Evolutionary conservation across 2,329 filamentous ascomycete genomes (phyloP).

Genomic region (Phyllosticta capitalensis): DNA sequence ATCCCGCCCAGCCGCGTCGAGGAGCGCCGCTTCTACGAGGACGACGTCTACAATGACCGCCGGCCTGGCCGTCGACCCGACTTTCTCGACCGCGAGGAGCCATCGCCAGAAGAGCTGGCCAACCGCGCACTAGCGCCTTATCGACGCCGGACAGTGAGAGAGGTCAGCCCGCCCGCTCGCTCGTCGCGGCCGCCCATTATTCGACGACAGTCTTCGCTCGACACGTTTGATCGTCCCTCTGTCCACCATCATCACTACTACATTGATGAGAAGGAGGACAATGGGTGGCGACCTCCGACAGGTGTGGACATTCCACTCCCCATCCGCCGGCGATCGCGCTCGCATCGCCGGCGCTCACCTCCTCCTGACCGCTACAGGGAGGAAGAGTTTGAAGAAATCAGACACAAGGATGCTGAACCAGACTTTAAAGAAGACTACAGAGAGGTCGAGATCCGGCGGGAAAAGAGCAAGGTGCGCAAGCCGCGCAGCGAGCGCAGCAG

Average conservation of each 20-base stretch:
- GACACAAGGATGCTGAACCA: conserved; percentile 29
- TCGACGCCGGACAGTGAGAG: conserved; percentile 48
- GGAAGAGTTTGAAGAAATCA: conserved; percentile 57
- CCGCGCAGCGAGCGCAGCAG: conserved; percentile 12
- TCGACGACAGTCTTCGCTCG: conserved; percentile 77
- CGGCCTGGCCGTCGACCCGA: conserved; percentile 31
- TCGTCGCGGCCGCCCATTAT: conserved; percentile 57
- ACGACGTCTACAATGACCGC: conserved; percentile 43
- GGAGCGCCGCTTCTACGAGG: conserved; percentile 44
- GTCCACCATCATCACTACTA: conserved; percentile 30
- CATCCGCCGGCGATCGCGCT: conserved; percentile 42
- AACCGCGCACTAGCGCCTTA: conserved; percentile 48
- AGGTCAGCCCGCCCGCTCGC: conserved; percentile 43
- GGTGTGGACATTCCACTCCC: conserved; percentile 63
- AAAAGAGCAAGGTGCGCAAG: conserved; percentile 27
- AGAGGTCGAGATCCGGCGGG: conserved; percentile 39
- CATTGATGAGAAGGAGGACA: conserved; percentile 40
- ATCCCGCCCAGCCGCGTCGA: conserved; percentile 35
- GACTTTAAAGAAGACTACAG: conserved; percentile 35
- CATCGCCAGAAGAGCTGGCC: conserved; percentile 36
- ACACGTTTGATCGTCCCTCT: conserved; percentile 77
- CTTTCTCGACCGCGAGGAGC: conserved; percentile 35
- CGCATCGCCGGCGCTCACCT: conserved; percentile 45
- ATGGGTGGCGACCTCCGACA: conserved; percentile 52
- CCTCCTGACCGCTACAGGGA: conserved; percentile 48